Conservation (phyloP, 1,284 basidiomycete genomes). For the Cryptococcus sp. region DNA sequence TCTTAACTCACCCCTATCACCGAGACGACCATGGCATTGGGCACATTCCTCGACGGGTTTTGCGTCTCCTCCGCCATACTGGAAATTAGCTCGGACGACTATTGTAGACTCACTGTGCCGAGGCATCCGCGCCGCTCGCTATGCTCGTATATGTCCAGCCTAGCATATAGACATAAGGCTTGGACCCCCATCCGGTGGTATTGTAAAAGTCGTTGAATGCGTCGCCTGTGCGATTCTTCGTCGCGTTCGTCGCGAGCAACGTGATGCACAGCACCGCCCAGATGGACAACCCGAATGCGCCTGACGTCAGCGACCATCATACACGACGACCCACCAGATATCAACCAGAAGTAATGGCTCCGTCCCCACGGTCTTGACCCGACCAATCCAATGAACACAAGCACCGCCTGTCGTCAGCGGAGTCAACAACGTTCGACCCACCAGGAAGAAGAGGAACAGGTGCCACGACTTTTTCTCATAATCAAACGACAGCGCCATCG, state of each 20-base stretch:
- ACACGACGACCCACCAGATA: constrained; percentile 21
- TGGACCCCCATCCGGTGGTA: constrained; percentile 35
- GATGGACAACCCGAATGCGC: constrained; percentile 24
- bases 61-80: constrained; percentile 53
- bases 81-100: neutral
- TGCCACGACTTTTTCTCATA: constrained; percentile 42
- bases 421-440: constrained; percentile 15
- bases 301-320: constrained; percentile 3
- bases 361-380: constrained; percentile 45
- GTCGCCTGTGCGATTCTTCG: constrained; percentile 13
- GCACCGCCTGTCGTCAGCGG: constrained; percentile 27
- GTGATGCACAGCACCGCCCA: constrained; percentile 47
- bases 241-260: constrained; percentile 37
- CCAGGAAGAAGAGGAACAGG: constrained; percentile 44
- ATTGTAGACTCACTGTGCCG: constrained; percentile 40
- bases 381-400: constrained; percentile 39
- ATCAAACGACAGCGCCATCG: constrained; percentile 40
- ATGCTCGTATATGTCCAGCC: constrained; percentile 50
- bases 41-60: constrained; percentile 50
- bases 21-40: constrained; percentile 47
- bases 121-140: constrained; percentile 46
- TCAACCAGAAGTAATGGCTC: constrained; percentile 46
- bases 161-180: constrained; percentile 44
- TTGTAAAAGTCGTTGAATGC: constrained; percentile 30
- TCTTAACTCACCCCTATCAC: constrained; percentile 30